Evolutionary conservation across 495 filamentous ascomycete species (phyloP).

Genomic region (Penicillium angulare): DNA sequence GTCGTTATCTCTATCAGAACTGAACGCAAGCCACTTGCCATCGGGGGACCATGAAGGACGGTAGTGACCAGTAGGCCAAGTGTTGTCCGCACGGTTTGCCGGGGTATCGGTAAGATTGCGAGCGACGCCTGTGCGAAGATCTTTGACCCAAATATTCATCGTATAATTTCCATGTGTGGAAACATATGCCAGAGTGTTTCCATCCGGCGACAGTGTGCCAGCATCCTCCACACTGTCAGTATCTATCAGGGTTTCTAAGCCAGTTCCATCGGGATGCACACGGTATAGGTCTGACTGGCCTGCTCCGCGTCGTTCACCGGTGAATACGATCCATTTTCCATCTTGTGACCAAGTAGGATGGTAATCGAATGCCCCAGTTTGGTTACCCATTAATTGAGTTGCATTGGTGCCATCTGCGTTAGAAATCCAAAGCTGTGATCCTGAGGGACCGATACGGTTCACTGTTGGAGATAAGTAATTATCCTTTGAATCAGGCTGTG

Average conservation of each 20-base stretch:
- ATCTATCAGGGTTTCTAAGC: constrained; percentile 2
- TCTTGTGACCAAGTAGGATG: constrained; percentile 25
- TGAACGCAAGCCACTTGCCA: constrained; percentile 12
- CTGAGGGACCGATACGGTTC: constrained; percentile 28
- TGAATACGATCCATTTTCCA: constrained; percentile 15
- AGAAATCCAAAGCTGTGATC: constrained; percentile 20
- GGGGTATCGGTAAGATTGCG: constrained; percentile 12
- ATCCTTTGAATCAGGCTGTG: neutral
- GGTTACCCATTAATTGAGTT: constrained; percentile 17
- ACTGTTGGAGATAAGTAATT: neutral
- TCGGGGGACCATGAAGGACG: constrained; percentile 26
- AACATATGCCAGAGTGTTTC: constrained; percentile 8
- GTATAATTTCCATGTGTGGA: constrained; percentile 8
- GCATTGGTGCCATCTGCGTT: constrained; percentile 28
- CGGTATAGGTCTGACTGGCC: constrained; percentile 18
- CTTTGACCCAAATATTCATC: constrained; percentile 15
- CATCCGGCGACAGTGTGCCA: constrained; percentile 6
- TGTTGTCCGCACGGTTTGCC: neutral
- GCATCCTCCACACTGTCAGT: constrained; percentile 12
- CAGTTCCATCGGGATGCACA: constrained; percentile 10
- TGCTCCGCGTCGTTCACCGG: constrained; percentile 10
- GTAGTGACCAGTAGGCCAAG: constrained; percentile 14
- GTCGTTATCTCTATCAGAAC: constrained; percentile 12
- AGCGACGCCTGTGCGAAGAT: constrained; percentile 3
- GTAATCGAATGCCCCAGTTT: constrained; percentile 24